Percentiles rank a stretch among this genome's conserved stretches.
phyloP scores from a whole-genome alignment of 176 grass and related monocot genomes.

The Phoenix roebelenii region DNA sequence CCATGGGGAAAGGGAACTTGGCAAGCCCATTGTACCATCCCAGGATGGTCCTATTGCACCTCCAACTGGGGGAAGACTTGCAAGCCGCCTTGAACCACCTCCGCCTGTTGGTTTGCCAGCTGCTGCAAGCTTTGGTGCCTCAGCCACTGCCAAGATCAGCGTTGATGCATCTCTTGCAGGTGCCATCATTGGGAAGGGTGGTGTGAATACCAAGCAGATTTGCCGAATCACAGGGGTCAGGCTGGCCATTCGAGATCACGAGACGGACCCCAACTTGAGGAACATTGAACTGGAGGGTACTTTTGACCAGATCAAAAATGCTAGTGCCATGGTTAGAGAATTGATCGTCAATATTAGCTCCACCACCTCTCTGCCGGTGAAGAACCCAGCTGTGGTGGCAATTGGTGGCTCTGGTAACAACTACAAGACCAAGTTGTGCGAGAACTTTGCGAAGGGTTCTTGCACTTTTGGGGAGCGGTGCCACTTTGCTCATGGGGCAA shows the following conservation, averaged over 20 bases:
- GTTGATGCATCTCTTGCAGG: constrained; percentile 61
- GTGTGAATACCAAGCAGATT: constrained; percentile 75
- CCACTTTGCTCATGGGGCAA: constrained; percentile 64
- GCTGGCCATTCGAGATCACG: constrained; percentile 63
- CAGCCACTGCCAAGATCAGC: constrained; percentile 72
- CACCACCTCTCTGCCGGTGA: neutral
- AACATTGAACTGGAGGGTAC: constrained; percentile 85
- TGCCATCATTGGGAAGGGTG: constrained; percentile 65
- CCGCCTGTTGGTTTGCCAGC: constrained; percentile 22
- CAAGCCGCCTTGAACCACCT: constrained; percentile 22
- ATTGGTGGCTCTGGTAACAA: constrained; percentile 29
- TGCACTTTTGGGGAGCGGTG: constrained; percentile 69
- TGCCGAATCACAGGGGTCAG: constrained; percentile 52
- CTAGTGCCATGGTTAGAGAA: constrained; percentile 60
- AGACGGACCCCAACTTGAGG: constrained; percentile 55
- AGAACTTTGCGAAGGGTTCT: constrained; percentile 52
- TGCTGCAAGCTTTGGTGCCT: constrained; percentile 62
- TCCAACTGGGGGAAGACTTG: constrained; percentile 24
- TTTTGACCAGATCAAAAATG: constrained; percentile 87
- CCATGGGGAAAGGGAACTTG: constrained; percentile 68
- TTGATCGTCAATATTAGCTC: constrained; percentile 54
- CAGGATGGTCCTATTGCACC: constrained; percentile 28
- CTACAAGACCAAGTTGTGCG: constrained; percentile 79
- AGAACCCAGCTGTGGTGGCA: constrained; percentile 16
- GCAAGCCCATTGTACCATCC: constrained; percentile 25